Evolutionary conservation across 2,329 filamentous ascomycete species (phyloP).

Genomic region (Westerdykella aurantiaca): DNA sequence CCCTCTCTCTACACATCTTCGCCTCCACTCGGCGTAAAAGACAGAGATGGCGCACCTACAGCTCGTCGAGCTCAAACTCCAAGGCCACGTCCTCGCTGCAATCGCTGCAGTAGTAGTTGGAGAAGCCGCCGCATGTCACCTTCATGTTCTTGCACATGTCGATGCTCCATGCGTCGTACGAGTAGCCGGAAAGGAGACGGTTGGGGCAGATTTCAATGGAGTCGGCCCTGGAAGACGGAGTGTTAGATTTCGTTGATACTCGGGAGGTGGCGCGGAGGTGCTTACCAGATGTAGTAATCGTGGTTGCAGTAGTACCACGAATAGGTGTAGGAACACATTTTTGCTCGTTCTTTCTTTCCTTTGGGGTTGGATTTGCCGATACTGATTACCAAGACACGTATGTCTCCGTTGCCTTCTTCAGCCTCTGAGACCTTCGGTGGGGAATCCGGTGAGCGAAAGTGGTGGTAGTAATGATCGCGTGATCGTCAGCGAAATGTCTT

Average conservation of each 20-base stretch:
- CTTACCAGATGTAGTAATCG: conserved; percentile 44
- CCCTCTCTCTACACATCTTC: no score
- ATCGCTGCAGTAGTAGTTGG: conserved; percentile 42
- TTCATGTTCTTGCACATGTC: conserved; percentile 44
- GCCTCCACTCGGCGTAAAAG: no score
- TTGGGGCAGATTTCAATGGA: conserved; percentile 43
- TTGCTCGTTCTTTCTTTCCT: conserved; percentile 3
- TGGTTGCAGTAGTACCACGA: conserved; percentile 46
- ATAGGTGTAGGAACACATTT: conserved; percentile 46
- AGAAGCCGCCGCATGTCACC: conserved; percentile 39
- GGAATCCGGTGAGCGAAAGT: no score
- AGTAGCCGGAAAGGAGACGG: conserved; percentile 43
- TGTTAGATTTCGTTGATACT: background rate
- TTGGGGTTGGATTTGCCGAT: background rate
- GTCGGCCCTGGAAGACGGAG: conserved; percentile 27
- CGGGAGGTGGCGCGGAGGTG: background rate
- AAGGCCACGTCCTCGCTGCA: conserved; percentile 41
- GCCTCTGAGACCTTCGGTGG: no score
- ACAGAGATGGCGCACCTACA: conserved; percentile 9
- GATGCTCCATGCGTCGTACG: conserved; percentile 44
- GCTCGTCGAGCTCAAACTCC: conserved; percentile 41
- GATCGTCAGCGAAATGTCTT: no score
- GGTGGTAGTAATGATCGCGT: no score
- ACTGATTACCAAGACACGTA: no score
- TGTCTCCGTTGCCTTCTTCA: no score